A percentile compares a stretch with the other conserved stretches of the same genome.
phyloP scores from a whole-genome alignment of 352 stramenopile species.

The Phytophthora crassamura region DNA sequence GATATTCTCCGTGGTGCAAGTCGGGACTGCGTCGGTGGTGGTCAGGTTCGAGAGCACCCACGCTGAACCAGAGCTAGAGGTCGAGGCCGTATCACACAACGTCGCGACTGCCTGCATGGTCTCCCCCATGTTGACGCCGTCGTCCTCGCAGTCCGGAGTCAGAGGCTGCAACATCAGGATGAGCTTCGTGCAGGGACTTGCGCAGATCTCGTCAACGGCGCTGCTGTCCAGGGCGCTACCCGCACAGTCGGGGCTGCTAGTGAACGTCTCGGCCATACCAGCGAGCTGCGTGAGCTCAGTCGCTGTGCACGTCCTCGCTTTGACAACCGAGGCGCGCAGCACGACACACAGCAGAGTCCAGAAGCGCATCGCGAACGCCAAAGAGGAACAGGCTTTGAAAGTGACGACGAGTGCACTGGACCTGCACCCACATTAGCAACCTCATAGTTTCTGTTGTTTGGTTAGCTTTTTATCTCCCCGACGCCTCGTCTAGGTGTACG shows the following conservation, averaged over 20 bases:
- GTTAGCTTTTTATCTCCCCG: constrained; percentile 5
- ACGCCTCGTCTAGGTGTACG: not conserved
- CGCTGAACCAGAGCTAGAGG: not conserved
- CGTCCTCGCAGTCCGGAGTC: constrained; percentile 22
- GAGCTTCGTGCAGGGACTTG: constrained; percentile 16
- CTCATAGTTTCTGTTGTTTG: constrained; percentile 9
- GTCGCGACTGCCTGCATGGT: not conserved
- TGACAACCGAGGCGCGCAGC: not conserved
- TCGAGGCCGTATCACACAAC: constrained; percentile 3
- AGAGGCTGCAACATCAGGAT: constrained; percentile 9
- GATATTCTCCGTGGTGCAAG: constrained; percentile 5
- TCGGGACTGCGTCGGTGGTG: not conserved
- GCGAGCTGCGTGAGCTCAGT: constrained; percentile 17
- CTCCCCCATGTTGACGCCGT: constrained; percentile 20
- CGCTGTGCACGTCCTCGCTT: constrained; percentile 14
- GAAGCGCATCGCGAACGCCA: not conserved
- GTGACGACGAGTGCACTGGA: not conserved
- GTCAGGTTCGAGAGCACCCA: not conserved
- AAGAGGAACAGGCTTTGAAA: not conserved
- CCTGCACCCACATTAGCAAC: constrained; percentile 1
- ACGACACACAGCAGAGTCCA: not conserved
- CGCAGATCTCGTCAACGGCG: constrained; percentile 15
- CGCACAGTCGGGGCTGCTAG: constrained; percentile 16
- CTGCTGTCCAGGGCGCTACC: constrained; percentile 16
- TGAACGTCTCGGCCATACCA: constrained; percentile 13